Percentiles rank a stretch among this genome's conserved stretches.
phyloP scores from a whole-genome alignment of 306 rosid genomes.

The Betula pendula region DNA sequence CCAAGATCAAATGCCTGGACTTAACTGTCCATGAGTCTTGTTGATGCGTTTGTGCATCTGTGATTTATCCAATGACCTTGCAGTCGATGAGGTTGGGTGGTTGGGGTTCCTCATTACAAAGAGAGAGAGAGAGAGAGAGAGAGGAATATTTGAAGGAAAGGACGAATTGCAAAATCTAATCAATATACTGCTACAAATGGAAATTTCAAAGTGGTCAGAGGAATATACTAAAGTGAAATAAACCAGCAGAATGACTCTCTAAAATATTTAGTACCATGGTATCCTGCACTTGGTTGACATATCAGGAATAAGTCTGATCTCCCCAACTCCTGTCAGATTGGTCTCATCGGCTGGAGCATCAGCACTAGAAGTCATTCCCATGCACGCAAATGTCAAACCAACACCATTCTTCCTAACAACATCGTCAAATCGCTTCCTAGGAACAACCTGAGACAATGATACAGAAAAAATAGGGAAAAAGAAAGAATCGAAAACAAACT shows the following conservation, averaged over 20 bases:
- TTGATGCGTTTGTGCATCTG: too few species aligned
- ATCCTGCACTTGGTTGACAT: constrained; percentile 65
- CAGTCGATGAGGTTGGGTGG: too few species aligned
- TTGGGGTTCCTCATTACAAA: too few species aligned
- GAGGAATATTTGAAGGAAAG: neutral
- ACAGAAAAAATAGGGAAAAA: constrained; percentile 14
- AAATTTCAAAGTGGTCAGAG: constrained; percentile 12
- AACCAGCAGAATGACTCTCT: constrained; percentile 13
- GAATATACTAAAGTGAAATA: neutral
- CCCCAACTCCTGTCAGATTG: constrained; percentile 73
- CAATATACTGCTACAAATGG: neutral
- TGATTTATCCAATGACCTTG: too few species aligned
- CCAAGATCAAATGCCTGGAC: too few species aligned
- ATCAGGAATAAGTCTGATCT: constrained; percentile 84
- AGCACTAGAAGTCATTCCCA: constrained; percentile 67
- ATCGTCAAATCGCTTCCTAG: constrained; percentile 64
- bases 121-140: too few species aligned
- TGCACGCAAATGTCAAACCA: constrained; percentile 60
- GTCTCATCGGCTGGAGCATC: constrained; percentile 74
- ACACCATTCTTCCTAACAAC: constrained; percentile 54
- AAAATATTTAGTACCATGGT: constrained; percentile 65
- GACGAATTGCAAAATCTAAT: neutral
- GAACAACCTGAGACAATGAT: constrained; percentile 68
- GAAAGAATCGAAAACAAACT: constrained; percentile 6
- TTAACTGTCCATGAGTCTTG: too few species aligned